Base-by-base conservation (phyloP, 768 basidiomycete genomes). In the Austroboletus eburneus region DNA sequence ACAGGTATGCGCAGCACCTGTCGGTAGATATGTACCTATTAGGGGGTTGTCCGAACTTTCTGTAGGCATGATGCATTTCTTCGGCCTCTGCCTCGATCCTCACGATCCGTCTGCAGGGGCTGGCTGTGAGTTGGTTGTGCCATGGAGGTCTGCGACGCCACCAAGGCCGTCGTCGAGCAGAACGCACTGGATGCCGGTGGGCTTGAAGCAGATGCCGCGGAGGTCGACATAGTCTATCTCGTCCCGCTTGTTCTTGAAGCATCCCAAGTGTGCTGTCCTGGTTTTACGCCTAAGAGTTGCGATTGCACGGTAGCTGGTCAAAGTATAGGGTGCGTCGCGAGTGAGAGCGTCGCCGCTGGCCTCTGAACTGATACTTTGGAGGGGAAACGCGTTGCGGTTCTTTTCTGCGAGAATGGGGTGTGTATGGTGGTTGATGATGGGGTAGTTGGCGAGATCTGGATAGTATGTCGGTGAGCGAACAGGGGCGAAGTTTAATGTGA, bases 361-460 rank as follows among this genome's bases (percentile, higher is more conserved):
- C 60, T 89, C 86, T 2, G 83, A 83, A 36, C 84, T 67, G 39
- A 85, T 57, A 0, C 79, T 79, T 48, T 89, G 83, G 50, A 88
- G 76, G 0, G 80, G 74, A 16, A 86, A 55, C 2, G 48, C 51
- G 18, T 65, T 41, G 24, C 81, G 74, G 43, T 76, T 57, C 17
- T 66, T 65, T 6, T 66, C 69, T 20, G 69, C 67, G 39, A 90
- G 70, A 17, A 91, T 68, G 2, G 86, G 82, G 57, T 90, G 88
- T 0, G 86, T 83, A 57, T 90, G 88, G 61, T 89, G 88, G 67
- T 90, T 87, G 58, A 87, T 85, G 1, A 78, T 79, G 17, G 82
- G 83, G 41, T 69, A 75, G 21, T 42, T 24, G 35, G 46, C 55
- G 34, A 66, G 55, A 8, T 59, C 41, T 5, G 45, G 50, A 25